Conservation (phyloP, 1,284 basidiomycete species). For the Microbotryum lychnidis-dioicae region DNA sequence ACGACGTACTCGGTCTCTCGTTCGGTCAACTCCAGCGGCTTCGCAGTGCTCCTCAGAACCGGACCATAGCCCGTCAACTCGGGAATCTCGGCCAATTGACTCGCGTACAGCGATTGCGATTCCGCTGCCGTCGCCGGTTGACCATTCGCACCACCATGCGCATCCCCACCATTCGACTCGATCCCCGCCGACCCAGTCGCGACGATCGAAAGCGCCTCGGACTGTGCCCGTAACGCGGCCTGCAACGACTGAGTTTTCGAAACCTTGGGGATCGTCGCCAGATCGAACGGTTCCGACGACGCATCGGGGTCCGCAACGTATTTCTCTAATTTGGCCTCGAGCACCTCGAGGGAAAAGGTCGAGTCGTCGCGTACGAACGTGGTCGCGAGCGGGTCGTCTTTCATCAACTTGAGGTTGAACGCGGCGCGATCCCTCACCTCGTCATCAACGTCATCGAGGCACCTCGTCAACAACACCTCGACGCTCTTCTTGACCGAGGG, state of each 20-base stretch:
- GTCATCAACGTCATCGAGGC: slow-evolving; percentile 92
- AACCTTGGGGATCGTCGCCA: slow-evolving; percentile 75
- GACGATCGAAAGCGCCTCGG: slow-evolving; percentile 4
- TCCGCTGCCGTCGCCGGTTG: slow-evolving; percentile 59
- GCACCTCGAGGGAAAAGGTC: slow-evolving; percentile 73
- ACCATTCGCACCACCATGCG: slow-evolving; percentile 6
- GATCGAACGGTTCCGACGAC: slow-evolving; percentile 63
- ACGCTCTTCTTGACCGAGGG: slow-evolving; percentile 72
- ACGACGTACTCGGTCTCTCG: slow-evolving; percentile 98
- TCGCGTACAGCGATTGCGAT: slow-evolving; percentile 72
- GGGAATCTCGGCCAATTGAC: slow-evolving; percentile 76
- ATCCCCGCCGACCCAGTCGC: no score
- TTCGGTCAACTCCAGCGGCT: slow-evolving; percentile 81
- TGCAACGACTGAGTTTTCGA: slow-evolving; percentile 80
- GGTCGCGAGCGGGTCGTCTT: slow-evolving; percentile 70
- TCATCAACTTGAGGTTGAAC: slow-evolving; percentile 78
- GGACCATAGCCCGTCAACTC: slow-evolving; percentile 80
- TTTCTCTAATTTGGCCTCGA: slow-evolving; percentile 77
- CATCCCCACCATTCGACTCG: neutral
- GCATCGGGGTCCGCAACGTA: slow-evolving; percentile 77
- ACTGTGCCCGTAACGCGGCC: slow-evolving; percentile 57
- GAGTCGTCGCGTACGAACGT: slow-evolving; percentile 90
- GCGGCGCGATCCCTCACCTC: slow-evolving; percentile 97
- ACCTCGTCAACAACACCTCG: slow-evolving; percentile 74
- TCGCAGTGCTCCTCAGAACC: slow-evolving; percentile 76